A percentile compares a stretch with the other conserved stretches of the same genome.
phyloP scores from a whole-genome alignment of 345 rosid genomes.

The Salix purpurea region DNA sequence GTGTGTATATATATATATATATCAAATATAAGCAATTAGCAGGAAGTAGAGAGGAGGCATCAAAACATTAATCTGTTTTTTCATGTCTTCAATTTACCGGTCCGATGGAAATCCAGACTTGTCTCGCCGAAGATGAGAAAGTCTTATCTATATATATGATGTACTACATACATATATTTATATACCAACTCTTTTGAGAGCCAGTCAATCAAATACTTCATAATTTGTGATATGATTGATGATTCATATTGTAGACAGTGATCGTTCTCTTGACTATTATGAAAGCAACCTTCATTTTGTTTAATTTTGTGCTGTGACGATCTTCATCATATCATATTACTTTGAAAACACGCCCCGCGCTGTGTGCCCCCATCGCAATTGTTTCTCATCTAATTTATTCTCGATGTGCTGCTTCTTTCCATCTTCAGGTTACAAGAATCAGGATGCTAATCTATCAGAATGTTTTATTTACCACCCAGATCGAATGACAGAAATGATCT shows the following conservation, averaged over 20 bases:
- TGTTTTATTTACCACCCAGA: too few relatives aligned
- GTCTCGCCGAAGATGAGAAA: slow-evolving; percentile 23
- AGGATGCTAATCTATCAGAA: too few relatives aligned
- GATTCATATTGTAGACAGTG: slow-evolving; percentile 34
- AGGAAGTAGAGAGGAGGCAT: slow-evolving; percentile 25
- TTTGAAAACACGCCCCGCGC: too few relatives aligned
- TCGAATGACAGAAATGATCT: too few relatives aligned
- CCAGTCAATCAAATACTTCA: slow-evolving; percentile 26
- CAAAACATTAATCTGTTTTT: slow-evolving; percentile 31
- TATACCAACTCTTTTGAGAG: slow-evolving; percentile 27
- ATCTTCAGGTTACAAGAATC: too few relatives aligned
- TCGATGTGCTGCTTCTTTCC: not conserved
- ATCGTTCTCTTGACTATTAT: slow-evolving; percentile 18
- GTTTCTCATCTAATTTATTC: not conserved
- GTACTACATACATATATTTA: slow-evolving; percentile 1
- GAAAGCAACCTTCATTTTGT: slow-evolving; percentile 1
- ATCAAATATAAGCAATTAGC: slow-evolving; percentile 34
- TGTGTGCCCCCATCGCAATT: not conserved
- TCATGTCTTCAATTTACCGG: slow-evolving; percentile 22
- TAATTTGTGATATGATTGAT: slow-evolving; percentile 17
- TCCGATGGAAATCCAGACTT: slow-evolving; percentile 23
- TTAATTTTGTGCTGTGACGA: not conserved
- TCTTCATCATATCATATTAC: too few relatives aligned
- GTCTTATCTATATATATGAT: slow-evolving; percentile 10
- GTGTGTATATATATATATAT: slow-evolving; percentile 15